Evolutionary conservation across 2,329 filamentous ascomycete genomes (phyloP).

Genomic region (Hypoxylon sp.): DNA sequence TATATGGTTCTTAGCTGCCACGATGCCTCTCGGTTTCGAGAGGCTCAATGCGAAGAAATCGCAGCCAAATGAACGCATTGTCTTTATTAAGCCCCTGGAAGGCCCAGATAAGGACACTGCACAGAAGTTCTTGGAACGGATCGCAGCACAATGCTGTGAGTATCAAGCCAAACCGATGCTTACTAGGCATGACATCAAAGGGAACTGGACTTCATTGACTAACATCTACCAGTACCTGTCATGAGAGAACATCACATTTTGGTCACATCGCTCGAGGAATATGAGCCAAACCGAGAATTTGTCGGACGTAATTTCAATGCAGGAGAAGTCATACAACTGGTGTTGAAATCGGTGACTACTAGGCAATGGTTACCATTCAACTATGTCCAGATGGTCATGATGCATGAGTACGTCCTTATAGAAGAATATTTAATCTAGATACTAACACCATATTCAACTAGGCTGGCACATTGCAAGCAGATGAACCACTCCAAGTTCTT

Average conservation of each 20-base stretch:
- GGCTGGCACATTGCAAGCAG: conserved; percentile 86
- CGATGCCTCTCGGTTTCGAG: conserved; percentile 84
- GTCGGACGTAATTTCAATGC: conserved; percentile 92
- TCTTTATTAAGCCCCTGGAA: conserved; percentile 86
- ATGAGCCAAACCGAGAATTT: conserved; percentile 84
- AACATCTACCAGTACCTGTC: conserved; percentile 68
- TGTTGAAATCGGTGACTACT: conserved; percentile 76
- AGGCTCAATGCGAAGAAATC: conserved; percentile 81
- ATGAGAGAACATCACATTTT: conserved; percentile 77
- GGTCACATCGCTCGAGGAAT: conserved; percentile 83
- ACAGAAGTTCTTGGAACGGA: conserved; percentile 79
- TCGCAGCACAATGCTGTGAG: conserved; percentile 83
- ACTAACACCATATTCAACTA: conserved; percentile 47
- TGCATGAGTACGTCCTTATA: conserved; percentile 74
- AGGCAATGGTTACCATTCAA: conserved; percentile 84
- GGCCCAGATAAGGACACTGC: conserved; percentile 74
- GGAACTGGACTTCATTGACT: conserved; percentile 11
- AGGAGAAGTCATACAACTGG: conserved; percentile 88
- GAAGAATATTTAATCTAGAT: not conserved
- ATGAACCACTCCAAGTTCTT: conserved; percentile 91
- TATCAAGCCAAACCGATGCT: not conserved
- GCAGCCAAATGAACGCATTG: conserved; percentile 82
- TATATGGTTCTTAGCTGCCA: conserved; percentile 22
- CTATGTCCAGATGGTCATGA: conserved; percentile 95
- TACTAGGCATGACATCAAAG: not conserved